phyloP scores from a whole-genome alignment of 257 asterid species.

The Solanum peruvianum region DNA sequence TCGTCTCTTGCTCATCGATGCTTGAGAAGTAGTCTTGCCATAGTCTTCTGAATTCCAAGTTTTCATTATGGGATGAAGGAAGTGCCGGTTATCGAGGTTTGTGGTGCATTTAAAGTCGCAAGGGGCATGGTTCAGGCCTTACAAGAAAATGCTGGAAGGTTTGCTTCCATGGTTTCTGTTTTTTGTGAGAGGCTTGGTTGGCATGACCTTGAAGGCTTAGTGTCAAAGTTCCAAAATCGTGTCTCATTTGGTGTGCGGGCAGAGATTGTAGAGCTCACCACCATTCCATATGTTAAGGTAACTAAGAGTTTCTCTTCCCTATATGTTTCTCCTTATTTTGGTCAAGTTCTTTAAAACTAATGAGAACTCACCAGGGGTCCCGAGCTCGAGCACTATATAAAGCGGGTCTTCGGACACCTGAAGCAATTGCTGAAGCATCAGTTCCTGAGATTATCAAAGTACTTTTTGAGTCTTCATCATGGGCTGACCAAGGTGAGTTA shows the following conservation, averaged over 20 bases:
- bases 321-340: conserved; percentile 2
- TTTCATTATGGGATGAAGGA: conserved; percentile 44
- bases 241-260: conserved; percentile 98
- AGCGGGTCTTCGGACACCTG: conserved; percentile 94
- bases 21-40: background rate
- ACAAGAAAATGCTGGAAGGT: conserved; percentile 99
- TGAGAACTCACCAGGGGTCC: conserved; percentile 54
- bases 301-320: conserved; percentile 1
- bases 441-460: conserved; percentile 82
- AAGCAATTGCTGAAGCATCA: conserved; percentile 92
- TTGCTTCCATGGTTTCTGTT: conserved; percentile 97
- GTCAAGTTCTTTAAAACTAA: conserved; percentile 10
- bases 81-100: conserved; percentile 72
- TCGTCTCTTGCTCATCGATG: background rate
- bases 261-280: conserved; percentile 91
- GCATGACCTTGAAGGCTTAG: conserved; percentile 90
- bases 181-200: conserved; percentile 99
- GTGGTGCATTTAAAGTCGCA: conserved; percentile 83
- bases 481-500: conserved; percentile 57
- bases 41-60: background rate
- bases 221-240: conserved; percentile 86
- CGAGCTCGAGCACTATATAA: conserved; percentile 97
- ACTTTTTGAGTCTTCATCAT: conserved; percentile 78
- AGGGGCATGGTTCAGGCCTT: conserved; percentile 99
- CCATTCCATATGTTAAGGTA: conserved; percentile 92